These are phyloP conservation scores for Aureococcus anophagefferens DNA, from an alignment of 108 stramenopile species.

Conservation along the genomic window DNA sequence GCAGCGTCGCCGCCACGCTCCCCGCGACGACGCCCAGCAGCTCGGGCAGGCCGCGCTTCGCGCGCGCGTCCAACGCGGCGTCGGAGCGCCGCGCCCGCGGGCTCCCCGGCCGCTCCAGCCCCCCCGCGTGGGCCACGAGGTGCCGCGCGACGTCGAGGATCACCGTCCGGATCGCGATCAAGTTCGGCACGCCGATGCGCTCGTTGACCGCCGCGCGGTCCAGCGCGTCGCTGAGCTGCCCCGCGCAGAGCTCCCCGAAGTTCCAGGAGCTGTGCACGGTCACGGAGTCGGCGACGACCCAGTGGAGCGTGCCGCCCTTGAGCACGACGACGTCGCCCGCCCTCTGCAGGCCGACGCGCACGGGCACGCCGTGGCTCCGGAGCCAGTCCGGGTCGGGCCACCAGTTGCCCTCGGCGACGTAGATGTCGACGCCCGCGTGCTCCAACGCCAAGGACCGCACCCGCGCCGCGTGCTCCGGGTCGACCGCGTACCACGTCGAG, in stretches of 20 bases:
- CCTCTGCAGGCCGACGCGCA: not conserved
- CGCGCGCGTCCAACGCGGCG: too few species aligned
- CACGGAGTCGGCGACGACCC: not conserved
- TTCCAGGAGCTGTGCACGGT: constrained; percentile 1
- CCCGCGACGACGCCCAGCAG: too few species aligned
- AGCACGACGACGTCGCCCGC: constrained; percentile 1
- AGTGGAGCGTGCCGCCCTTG: constrained; percentile 3
- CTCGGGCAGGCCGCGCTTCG: too few species aligned
- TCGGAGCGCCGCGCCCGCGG: too few species aligned
- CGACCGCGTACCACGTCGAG: not conserved
- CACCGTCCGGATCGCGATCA: too few species aligned
- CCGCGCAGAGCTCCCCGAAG: not conserved
- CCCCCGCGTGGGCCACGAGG: too few species aligned
- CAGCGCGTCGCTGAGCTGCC: too few species aligned
- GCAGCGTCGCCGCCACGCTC: too few species aligned
- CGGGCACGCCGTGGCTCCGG: not conserved
- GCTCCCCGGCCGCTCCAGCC: too few species aligned
- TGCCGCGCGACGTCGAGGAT: too few species aligned
- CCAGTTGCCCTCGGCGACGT: constrained; percentile 3
- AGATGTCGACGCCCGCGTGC: constrained; percentile 1
- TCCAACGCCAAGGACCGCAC: not conserved
- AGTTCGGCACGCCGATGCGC: too few species aligned
- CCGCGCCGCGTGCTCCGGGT: not conserved
- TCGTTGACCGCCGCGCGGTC: too few species aligned
- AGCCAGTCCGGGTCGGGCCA: not conserved